These are phyloP conservation scores for Mariannaea elegans DNA, from an alignment of 2,329 filamentous ascomycete genomes.

Conservation along the genomic window DNA sequence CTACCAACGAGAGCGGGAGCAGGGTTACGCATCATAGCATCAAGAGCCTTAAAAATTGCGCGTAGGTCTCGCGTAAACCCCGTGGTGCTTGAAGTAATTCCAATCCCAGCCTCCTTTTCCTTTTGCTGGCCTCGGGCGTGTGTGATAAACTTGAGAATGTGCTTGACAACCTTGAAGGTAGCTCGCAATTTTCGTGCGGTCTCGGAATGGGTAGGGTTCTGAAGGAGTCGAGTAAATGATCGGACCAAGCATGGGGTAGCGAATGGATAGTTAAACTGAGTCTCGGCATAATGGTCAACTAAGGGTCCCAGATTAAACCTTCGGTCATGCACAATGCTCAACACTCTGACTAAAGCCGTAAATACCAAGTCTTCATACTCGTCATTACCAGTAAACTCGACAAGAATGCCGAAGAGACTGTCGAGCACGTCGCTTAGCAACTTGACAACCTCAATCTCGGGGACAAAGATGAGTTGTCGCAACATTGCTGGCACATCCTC, in stretches of 20 bases:
- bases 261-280: constrained; percentile 90
- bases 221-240: constrained; percentile 84
- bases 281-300: constrained; percentile 91
- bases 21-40: constrained; percentile 87
- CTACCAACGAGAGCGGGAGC: constrained; percentile 89
- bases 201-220: constrained; percentile 83
- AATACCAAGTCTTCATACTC: constrained; percentile 95
- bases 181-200: constrained; percentile 85
- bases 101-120: constrained; percentile 87
- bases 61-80: constrained; percentile 85
- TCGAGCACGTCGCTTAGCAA: constrained; percentile 89
- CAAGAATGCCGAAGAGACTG: constrained; percentile 88
- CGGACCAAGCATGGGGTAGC: constrained; percentile 87
- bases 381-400: constrained; percentile 89
- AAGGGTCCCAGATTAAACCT: constrained; percentile 91
- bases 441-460: constrained; percentile 98
- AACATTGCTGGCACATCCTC: constrained; percentile 78
- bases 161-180: constrained; percentile 92
- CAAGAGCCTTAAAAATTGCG: constrained; percentile 88
- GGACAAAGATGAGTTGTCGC: constrained; percentile 88
- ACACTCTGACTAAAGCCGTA: constrained; percentile 84
- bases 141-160: constrained; percentile 94
- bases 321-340: constrained; percentile 93
- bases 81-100: constrained; percentile 77
- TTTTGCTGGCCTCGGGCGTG: constrained; percentile 87